phyloP scores from a whole-genome alignment of 139 green algal species.

The Tetradesmus obliquus region DNA sequence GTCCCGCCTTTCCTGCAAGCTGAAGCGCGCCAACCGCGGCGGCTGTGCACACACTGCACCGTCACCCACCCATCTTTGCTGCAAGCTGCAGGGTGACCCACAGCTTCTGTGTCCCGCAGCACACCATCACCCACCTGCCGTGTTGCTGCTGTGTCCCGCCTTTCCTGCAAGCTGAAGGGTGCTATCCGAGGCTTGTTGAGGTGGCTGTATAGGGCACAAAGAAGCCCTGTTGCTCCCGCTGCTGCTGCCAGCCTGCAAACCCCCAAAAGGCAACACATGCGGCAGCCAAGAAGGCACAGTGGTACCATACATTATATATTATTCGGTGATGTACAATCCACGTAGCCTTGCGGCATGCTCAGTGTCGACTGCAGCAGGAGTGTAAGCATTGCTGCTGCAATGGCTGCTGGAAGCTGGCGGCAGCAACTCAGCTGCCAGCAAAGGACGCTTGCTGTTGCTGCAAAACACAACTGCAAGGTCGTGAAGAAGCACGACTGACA shows the following conservation, averaged over 20 bases:
- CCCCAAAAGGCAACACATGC: background rate
- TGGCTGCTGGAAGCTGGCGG: too few species aligned
- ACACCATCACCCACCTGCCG: background rate
- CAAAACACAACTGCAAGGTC: background rate
- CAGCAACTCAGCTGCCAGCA: background rate
- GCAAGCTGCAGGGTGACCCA: background rate
- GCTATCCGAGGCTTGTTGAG: background rate
- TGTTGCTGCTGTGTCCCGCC: background rate
- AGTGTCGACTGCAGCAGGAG: too few species aligned
- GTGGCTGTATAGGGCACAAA: background rate
- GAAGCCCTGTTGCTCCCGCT: slow-evolving; percentile 6
- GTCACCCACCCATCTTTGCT: too few species aligned
- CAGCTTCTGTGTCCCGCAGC: background rate
- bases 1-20: background rate
- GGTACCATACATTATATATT: background rate
- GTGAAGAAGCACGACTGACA: background rate
- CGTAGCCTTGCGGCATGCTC: too few species aligned
- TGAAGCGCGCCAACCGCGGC: background rate
- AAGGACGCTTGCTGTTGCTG: background rate
- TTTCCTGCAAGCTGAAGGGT: slow-evolving; percentile 9
- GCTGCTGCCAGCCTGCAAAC: slow-evolving; percentile 16
- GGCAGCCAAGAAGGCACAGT: background rate
- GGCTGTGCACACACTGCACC: background rate
- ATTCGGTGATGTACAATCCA: too few species aligned
- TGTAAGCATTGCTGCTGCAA: too few species aligned